Evolutionary conservation across 2,329 filamentous ascomycete species (phyloP), one percentile per base, ranked within the genome.

Genomic region (Neonectria sp.): DNA sequence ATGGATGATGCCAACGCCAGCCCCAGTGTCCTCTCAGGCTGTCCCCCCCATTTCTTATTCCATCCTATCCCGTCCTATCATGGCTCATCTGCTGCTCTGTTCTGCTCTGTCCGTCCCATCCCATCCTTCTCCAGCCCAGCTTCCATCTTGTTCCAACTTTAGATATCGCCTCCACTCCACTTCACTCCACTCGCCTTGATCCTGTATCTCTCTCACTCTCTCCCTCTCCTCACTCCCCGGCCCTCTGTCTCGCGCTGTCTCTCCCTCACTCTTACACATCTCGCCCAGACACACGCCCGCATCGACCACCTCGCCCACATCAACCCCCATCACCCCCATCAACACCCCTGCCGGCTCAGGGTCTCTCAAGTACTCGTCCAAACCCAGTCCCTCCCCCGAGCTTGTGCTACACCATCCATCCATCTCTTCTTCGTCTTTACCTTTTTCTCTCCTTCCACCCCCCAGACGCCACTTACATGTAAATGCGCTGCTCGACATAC

Each of bases 1-100:
- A 68, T 70, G 60, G 65, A 71, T 75, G 72, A 73, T 75, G 71
- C 64, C 67, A 74, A 74, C 71, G 55, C 69, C 63, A 70, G 67
- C 69, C 15, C 49, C 58, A 35, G 31, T 48, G 21, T 12, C 55
- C 37, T 40, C 60, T 25, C 53, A 46, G 37, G 37, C 37, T 37
- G 35, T 31, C 60, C 53, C 40, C 49, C 31, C 61, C 37, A 55
- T 33, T 52, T 64, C 55, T 62, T 58, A 46, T 57, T 59, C 56
- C 61, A 65, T 55, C 27, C 49, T 33, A 45, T 60, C 51, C 63
- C 43, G 52, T 60, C 63, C 63, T 60, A 60, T 60, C 63, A 60
- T 60, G 51, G 35, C 27, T 51, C 57, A 37, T 27, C 53, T 33
- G 7, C 46, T 51, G 7, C 24, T 29, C 25, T 51, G 46, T 24